Evolutionary conservation across 164 flowering plant species (phyloP).

Genomic region (Kingdonia uniflora): DNA sequence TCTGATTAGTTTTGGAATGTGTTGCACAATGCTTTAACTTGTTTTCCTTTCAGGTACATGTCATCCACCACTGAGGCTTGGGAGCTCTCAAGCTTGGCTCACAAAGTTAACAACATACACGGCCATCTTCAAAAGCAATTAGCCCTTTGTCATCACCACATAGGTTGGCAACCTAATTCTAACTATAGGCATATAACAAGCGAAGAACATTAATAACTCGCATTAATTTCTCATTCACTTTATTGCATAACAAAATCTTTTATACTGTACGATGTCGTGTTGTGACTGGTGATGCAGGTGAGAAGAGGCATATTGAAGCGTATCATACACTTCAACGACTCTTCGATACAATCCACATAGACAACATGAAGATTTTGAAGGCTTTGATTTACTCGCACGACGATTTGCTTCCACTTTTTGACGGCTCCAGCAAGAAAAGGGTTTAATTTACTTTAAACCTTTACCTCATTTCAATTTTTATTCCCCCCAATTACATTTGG

Average conservation of each 20-base stretch:
- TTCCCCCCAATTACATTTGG: too few relatives aligned
- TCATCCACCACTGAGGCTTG: conserved; percentile 63
- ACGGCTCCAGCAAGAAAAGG: conserved; percentile 44
- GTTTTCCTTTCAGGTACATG: conserved; percentile 23
- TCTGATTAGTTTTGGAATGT: not conserved
- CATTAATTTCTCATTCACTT: not conserved
- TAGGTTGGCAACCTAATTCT: conserved; percentile 20
- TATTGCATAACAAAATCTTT: not conserved
- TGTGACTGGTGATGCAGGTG: conserved; percentile 72
- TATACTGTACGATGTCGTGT: too few relatives aligned
- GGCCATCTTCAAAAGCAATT: conserved; percentile 39
- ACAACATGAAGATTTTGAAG: conserved; percentile 56
- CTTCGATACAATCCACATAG: conserved; percentile 43
- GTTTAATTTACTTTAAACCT: conserved; percentile 16
- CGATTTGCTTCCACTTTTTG: conserved; percentile 43
- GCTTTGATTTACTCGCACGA: conserved; percentile 40
- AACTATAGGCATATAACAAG: too few relatives aligned
- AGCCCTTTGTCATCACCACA: conserved; percentile 28
- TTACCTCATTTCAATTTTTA: too few relatives aligned
- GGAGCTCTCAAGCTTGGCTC: conserved; percentile 77
- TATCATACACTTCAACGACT: conserved; percentile 31
- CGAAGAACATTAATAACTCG: not conserved
- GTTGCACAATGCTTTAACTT: too few relatives aligned
- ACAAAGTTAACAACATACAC: conserved; percentile 45
- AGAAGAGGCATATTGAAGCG: conserved; percentile 34